A percentile compares a stretch with the other conserved stretches of the same genome.
These are phyloP conservation scores for Tulasnella sp. DNA, from an alignment of 768 basidiomycete species.

Conservation along the genomic window DNA sequence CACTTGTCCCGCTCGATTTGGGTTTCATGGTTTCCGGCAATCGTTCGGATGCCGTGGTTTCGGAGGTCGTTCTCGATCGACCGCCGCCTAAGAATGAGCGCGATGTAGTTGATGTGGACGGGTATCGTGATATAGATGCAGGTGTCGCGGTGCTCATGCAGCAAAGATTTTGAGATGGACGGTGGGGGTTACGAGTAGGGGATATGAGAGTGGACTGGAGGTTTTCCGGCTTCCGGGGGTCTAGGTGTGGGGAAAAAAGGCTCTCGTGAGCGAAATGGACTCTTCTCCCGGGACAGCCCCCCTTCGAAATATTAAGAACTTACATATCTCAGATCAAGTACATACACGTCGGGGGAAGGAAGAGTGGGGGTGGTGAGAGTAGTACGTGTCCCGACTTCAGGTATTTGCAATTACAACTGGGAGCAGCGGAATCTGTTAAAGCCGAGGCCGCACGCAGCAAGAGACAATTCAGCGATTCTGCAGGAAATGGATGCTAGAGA, in stretches of 20 bases:
- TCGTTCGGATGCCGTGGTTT: background rate
- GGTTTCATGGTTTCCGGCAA: slow-evolving; percentile 5
- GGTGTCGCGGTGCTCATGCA: background rate
- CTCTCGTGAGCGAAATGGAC: slow-evolving; percentile 12
- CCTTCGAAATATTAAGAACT: background rate
- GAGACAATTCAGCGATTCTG: background rate
- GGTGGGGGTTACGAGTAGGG: background rate
- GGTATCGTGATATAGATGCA: background rate
- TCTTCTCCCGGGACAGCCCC: background rate
- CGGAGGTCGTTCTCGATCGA: background rate
- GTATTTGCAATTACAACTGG: background rate
- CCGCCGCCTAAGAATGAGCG: background rate
- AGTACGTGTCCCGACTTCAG: background rate
- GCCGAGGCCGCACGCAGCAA: background rate
- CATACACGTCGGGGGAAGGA: background rate
- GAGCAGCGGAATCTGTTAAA: background rate
- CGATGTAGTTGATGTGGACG: background rate
- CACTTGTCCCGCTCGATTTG: background rate
- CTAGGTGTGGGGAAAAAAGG: slow-evolving; percentile 8
- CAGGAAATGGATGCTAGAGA: background rate
- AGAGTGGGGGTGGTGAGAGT: background rate
- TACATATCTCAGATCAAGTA: slow-evolving; percentile 6
- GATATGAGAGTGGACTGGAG: background rate
- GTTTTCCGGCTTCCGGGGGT: background rate
- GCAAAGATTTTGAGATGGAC: background rate